phyloP scores from a whole-genome alignment of 192 early-diverging fungal species.

The Linnemannia schmuckeri region DNA sequence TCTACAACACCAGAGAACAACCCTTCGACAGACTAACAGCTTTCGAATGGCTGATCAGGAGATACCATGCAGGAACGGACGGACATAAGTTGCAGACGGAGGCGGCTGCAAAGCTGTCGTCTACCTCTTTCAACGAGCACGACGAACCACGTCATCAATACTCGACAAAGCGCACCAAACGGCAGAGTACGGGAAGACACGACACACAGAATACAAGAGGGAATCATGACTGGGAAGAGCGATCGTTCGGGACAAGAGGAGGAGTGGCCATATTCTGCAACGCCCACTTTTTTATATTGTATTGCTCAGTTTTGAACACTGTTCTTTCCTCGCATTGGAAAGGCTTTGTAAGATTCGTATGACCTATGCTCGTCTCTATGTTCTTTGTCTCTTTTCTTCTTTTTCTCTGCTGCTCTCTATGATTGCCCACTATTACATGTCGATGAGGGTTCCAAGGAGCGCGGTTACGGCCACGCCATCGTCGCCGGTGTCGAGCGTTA shows the following conservation, averaged over 20 bases:
- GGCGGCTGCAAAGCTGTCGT: background rate
- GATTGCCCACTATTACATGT: slow-evolving; percentile 62
- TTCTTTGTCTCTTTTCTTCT: slow-evolving; percentile 7
- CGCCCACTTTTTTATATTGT: background rate
- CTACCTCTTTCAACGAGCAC: background rate
- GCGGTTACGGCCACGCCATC: slow-evolving; percentile 97
- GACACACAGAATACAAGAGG: background rate
- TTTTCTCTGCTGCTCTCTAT: slow-evolving; percentile 6
- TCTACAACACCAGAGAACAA: background rate
- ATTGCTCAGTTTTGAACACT: background rate
- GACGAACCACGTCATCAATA: background rate
- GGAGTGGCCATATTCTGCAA: background rate
- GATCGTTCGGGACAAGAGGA: background rate
- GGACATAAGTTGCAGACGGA: background rate
- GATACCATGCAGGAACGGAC: background rate
- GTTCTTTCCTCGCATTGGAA: slow-evolving; percentile 55
- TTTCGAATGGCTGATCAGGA: background rate
- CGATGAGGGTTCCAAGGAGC: slow-evolving; percentile 98
- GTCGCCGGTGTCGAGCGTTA: slow-evolving; percentile 98
- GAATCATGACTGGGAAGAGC: background rate
- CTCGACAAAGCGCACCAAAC: background rate
- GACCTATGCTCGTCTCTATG: slow-evolving; percentile 43
- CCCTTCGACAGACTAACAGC: background rate
- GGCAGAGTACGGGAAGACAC: background rate
- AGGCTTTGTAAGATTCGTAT: slow-evolving; percentile 52